A percentile compares a stretch with the other conserved stretches of the same genome.
phyloP scores from a whole-genome alignment of 2,329 filamentous ascomycete genomes.

The Penicillium sp. region DNA sequence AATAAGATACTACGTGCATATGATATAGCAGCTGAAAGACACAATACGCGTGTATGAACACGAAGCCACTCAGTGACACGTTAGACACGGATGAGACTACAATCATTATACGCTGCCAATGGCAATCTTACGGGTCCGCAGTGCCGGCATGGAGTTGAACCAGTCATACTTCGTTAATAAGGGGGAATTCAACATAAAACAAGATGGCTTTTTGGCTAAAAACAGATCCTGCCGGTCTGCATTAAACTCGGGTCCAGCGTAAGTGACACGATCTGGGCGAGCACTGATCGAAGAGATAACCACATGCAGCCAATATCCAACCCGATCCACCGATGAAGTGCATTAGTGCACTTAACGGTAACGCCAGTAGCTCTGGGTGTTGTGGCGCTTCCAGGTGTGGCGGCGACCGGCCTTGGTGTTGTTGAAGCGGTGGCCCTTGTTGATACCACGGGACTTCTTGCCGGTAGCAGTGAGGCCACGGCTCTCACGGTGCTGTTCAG shows the following conservation, averaged over 20 bases:
- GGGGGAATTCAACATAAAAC: conserved; percentile 32
- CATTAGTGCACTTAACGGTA: conserved; percentile 64
- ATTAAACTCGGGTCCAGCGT: conserved; percentile 35
- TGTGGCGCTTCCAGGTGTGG: conserved; percentile 99
- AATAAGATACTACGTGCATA: too few relatives aligned
- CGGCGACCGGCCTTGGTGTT: conserved; percentile 94
- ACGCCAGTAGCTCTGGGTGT: conserved; percentile 98
- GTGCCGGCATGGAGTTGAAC: conserved; percentile 24
- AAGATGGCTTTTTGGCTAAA: conserved; percentile 38
- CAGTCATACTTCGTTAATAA: conserved; percentile 39
- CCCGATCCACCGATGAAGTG: conserved; percentile 26
- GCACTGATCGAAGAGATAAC: conserved; percentile 32
- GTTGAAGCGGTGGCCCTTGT: conserved; percentile 99
- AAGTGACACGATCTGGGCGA: conserved; percentile 28
- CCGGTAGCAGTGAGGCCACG: conserved; percentile 96
- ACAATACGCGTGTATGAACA: not conserved
- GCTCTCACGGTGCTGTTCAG: conserved; percentile 77
- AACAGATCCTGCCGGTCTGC: conserved; percentile 36
- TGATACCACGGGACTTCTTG: conserved; percentile 99
- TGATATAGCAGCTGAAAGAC: not conserved
- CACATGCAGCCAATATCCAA: conserved; percentile 34
- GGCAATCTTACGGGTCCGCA: conserved; percentile 7
- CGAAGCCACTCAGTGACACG: not conserved
- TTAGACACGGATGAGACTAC: not conserved
- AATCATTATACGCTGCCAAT: not conserved